Evolutionary conservation across 1,284 basidiomycete species (phyloP), one percentile per base, ranked within the genome.

Genomic region (Apiotrichum brassicae): DNA sequence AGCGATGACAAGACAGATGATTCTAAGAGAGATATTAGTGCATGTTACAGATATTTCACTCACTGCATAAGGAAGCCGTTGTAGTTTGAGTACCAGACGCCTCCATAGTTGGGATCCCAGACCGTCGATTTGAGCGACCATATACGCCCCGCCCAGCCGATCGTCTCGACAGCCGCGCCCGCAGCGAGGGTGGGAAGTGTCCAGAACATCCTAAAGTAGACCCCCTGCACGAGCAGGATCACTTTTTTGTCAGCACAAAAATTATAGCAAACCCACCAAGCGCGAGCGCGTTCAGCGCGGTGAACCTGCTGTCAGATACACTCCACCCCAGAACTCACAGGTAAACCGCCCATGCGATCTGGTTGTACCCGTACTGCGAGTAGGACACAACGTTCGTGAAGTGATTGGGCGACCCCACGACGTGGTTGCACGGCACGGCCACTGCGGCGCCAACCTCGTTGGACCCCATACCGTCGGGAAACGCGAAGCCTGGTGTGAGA

Each of bases 121-220:
- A 11, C 19, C 19, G 13, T 42, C 1, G 48, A 40, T 7, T 46
- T 35, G 24, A 54, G 35, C 16, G 48, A 52, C 58, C 50, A 56
- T 11, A 57, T 3, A 22, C 62, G 46, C 5, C 58, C 60, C 5
- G 38, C 56, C 62, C 62, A 64, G 9, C 35, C 25, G 16, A 50
- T 9, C 19, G 19, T 16, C 20, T 34, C 42, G 40, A 28, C 37
- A 34, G 19, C 11, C 12, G n/a, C 33, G 14, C 69, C 66, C 4
- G 54, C 26, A 11, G 53, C 56, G 5, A 68, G 35, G 3, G 66
- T 68, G 12, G 54, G 54, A 13, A 70, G 28, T 6, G 60, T 55
- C 62, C 62, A 71, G 56, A 59, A 63, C 32, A 48, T 52, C n/a
- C 56, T 54, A 23, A 49, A 59, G 43, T 48, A 62, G 11, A 61